A percentile compares a stretch with the other conserved stretches of the same genome.
Conservation (phyloP, 2,329 filamentous ascomycete species). For the Stachybotrys echinatus region DNA sequence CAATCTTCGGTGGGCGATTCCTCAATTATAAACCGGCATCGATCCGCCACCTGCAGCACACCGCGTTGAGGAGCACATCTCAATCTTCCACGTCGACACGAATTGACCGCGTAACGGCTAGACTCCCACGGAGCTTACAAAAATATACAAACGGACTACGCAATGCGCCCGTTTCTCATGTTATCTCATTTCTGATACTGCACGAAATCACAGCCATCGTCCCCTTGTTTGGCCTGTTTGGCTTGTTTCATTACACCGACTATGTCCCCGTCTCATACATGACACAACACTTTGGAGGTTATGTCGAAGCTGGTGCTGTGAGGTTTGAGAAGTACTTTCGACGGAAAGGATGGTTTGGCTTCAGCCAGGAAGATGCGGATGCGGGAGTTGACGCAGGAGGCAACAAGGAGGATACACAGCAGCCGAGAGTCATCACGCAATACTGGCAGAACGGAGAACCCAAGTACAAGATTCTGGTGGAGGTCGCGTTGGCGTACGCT, state of each 20-base stretch:
- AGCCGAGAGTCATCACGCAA: slow-evolving; percentile 22
- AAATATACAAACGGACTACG: slow-evolving; percentile 66
- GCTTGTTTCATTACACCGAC: slow-evolving; percentile 72
- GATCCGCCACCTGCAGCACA: not conserved
- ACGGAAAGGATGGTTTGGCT: slow-evolving; percentile 76
- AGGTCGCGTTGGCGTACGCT: slow-evolving; percentile 84
- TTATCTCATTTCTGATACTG: slow-evolving; percentile 80
- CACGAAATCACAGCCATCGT: slow-evolving; percentile 88
- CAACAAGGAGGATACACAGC: slow-evolving; percentile 8
- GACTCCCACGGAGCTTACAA: slow-evolving; percentile 62
- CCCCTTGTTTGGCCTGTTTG: slow-evolving; percentile 70
- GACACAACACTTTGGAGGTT: slow-evolving; percentile 41
- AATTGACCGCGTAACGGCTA: slow-evolving; percentile 40
- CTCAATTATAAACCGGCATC: slow-evolving; percentile 4
- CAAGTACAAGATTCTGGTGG: slow-evolving; percentile 54
- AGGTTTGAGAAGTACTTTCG: slow-evolving; percentile 74
- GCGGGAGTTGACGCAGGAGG: slow-evolving; percentile 6
- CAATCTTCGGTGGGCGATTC: too few species aligned
- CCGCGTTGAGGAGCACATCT: not conserved
- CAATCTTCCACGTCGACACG: slow-evolving; percentile 28
- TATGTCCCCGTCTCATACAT: slow-evolving; percentile 61
- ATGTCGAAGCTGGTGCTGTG: slow-evolving; percentile 58
- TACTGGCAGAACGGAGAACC: slow-evolving; percentile 32
- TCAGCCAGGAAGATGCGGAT: slow-evolving; percentile 31
- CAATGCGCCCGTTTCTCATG: slow-evolving; percentile 73